These are phyloP conservation scores for Neostapfia colusana DNA, from an alignment of 176 grass and related monocot species.

Conservation along the genomic window DNA sequence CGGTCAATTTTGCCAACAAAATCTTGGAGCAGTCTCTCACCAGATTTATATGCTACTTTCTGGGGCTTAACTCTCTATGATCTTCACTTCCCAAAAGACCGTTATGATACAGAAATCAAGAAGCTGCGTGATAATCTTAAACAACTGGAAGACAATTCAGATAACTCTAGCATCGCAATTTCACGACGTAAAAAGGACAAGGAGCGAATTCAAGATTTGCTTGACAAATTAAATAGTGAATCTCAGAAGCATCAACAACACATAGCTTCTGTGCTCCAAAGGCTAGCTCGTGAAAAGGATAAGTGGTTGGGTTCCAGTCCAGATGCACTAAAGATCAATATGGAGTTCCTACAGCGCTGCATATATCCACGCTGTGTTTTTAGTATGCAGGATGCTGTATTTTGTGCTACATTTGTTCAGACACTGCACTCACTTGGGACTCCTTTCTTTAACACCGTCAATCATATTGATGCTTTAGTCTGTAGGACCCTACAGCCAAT, in stretches of 20 bases:
- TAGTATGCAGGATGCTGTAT: constrained; percentile 89
- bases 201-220: constrained; percentile 95
- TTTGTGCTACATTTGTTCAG: constrained; percentile 92
- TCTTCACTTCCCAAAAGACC: constrained; percentile 81
- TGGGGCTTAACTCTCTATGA: constrained; percentile 99
- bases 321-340: constrained; percentile 89
- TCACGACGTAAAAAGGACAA: constrained; percentile 98
- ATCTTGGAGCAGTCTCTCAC: constrained; percentile 88
- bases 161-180: constrained; percentile 92
- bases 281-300: constrained; percentile 83
- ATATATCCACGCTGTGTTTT: constrained; percentile 88
- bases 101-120: constrained; percentile 89
- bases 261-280: constrained; percentile 71
- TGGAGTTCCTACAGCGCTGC: constrained; percentile 94
- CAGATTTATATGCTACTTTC: constrained; percentile 91
- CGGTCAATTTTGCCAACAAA: constrained; percentile 75
- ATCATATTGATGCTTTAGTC: constrained; percentile 89
- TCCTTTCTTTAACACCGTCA: constrained; percentile 88
- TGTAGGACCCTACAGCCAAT: constrained; percentile 95
- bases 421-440: constrained; percentile 85
- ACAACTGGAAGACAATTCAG: constrained; percentile 89
- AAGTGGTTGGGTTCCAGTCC: constrained; percentile 87
- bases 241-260: constrained; percentile 85
- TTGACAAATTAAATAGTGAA: constrained; percentile 80
- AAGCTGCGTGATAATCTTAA: constrained; percentile 92